Evolutionary conservation across 164 flowering plant genomes (phyloP).

Genomic region (Annona cherimola): DNA sequence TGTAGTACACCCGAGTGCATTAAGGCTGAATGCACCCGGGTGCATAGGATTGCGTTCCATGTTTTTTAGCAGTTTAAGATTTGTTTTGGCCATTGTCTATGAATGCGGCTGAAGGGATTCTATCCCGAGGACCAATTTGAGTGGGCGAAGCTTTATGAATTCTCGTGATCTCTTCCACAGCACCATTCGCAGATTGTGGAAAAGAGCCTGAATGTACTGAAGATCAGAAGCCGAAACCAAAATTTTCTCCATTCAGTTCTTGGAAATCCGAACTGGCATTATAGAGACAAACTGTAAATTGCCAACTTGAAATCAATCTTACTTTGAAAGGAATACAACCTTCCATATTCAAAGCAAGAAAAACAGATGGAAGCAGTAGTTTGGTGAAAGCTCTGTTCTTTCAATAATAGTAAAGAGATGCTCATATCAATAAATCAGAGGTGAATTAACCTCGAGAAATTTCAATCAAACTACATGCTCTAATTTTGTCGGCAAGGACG

Average conservation of each 20-base stretch:
- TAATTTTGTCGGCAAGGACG: too few relatives aligned
- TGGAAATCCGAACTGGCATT: too few relatives aligned
- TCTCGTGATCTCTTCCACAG: constrained; percentile 60
- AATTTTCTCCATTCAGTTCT: too few relatives aligned
- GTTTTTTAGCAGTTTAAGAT: neutral
- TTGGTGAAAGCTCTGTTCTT: neutral
- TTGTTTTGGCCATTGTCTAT: neutral
- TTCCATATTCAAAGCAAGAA: constrained; percentile 7
- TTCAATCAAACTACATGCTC: too few relatives aligned
- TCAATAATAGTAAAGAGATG: neutral
- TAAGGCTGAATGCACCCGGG: too few relatives aligned
- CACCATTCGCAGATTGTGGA: constrained; percentile 27
- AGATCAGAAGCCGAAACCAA: neutral
- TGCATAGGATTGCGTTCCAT: too few relatives aligned
- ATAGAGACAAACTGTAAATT: neutral
- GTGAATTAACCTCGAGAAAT: neutral
- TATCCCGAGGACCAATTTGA: too few relatives aligned
- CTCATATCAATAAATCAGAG: constrained; percentile 4
- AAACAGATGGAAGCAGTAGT: constrained; percentile 9
- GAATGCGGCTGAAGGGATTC: too few relatives aligned
- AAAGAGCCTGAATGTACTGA: constrained; percentile 15
- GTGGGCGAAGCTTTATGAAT: constrained; percentile 60
- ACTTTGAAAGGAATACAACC: neutral
- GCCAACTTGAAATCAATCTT: neutral
- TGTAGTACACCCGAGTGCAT: too few relatives aligned